Conservation (phyloP, 2,329 filamentous ascomycete species). For the Cryoendolithus antarcticus region DNA sequence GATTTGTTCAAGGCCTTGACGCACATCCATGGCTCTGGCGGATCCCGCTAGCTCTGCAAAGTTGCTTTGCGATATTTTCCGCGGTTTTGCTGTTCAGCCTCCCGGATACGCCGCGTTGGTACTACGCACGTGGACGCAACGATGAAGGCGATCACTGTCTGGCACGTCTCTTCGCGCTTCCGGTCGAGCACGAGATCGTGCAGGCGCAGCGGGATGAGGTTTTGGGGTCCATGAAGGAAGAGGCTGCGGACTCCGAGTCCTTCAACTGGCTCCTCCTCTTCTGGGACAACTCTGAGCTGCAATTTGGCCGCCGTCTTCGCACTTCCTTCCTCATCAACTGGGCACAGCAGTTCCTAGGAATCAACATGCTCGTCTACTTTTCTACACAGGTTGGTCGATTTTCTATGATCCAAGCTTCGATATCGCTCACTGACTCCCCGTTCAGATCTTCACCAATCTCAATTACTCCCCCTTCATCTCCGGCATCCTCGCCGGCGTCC, state of each 20-base stretch:
- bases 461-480: constrained; percentile 16
- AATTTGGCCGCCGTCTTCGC: constrained; percentile 25
- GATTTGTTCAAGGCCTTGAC: constrained; percentile 15
- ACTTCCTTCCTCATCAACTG: constrained; percentile 26
- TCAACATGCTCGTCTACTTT: constrained; percentile 24
- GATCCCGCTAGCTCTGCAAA: constrained; percentile 23
- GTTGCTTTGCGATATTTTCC: constrained; percentile 21
- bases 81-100: constrained; percentile 14
- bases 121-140: constrained; percentile 15
- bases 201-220: constrained; percentile 17
- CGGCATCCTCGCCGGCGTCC: constrained; percentile 15
- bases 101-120: constrained; percentile 24
- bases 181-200: constrained; percentile 11
- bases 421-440: too few species aligned
- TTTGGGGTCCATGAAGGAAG: constrained; percentile 18
- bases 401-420: too few species aligned
- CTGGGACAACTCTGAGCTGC: constrained; percentile 26
- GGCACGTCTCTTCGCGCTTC: constrained; percentile 9
- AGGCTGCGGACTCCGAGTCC: constrained; percentile 15
- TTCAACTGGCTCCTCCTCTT: constrained; percentile 18
- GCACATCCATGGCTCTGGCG: constrained; percentile 19
- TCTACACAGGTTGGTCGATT: constrained; percentile 7
- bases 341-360: constrained; percentile 21
- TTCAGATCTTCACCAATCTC: constrained; percentile 20
- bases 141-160: constrained; percentile 9